Evolutionary conservation across 257 asterid genomes (phyloP), one percentile per base, ranked within the genome.

Genomic region (Schizonepeta tenuifolia): DNA sequence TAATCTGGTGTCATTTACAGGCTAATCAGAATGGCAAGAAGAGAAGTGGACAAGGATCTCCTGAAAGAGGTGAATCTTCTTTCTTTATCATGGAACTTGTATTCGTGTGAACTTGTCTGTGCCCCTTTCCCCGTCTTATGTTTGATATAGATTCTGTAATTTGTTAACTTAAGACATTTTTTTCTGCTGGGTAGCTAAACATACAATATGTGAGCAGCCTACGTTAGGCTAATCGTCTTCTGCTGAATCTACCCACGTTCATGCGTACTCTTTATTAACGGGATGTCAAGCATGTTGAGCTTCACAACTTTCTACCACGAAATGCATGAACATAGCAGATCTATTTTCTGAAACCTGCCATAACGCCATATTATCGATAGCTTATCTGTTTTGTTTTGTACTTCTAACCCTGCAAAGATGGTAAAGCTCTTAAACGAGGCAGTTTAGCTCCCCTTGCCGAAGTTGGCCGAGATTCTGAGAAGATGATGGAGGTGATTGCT

Each of bases 41-140:
- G 78, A 86, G 96, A 84, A 86, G 90, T 75, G 84, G 85, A 15
- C 89, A 81, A 51, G 88, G 85, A 67, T 85, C 95, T 81, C 95
- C 93, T 1, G 74, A 54, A 50, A 75, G 75, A 65, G 87, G 98
- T 93, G 80, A 41, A 71, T 80, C 61, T 64, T 83, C 58, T 65
- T 69, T 10, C 44, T 58, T 0, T 26, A 0, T n/a, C 21, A 26
- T 31, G 36, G 36, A 31, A 31, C 36, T 31, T 31, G 36, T 31
- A 31, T 13, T 26, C 56, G 21, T 69, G 31, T 69, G 18, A 36
- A 53, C 41, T 53, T 31, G 13, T 53, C 1, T 9, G 18, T 53
- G 53, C 15, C 53, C 22, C 20, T 68, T 35, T 4, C 31, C 38
- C 11, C 3, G n/a, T 38, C 75, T 36, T 43, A 9, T 57, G 56